Conservation (phyloP, 495 filamentous ascomycete genomes). For the Bombardia bombarda region DNA sequence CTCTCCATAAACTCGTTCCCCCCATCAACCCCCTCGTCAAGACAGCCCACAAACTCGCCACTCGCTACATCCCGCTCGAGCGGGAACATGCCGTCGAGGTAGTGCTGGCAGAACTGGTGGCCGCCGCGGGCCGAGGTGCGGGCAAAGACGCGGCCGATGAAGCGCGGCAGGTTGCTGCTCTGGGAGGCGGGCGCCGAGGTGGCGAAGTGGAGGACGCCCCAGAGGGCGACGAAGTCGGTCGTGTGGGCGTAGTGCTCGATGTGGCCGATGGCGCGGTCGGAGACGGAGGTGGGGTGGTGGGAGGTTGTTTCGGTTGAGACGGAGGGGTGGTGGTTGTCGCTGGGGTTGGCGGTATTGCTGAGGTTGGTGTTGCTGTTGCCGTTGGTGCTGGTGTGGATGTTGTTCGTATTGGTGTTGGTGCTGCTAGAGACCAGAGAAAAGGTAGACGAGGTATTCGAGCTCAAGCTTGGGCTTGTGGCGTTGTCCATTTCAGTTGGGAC, state of each 20-base stretch:
- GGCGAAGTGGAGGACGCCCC: conserved; percentile 66
- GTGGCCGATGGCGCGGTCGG: conserved; percentile 50
- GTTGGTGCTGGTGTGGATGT: background rate
- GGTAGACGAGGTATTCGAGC: background rate
- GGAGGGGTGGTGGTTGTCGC: background rate
- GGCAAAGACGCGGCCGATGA: conserved; percentile 70
- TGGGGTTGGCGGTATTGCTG: background rate
- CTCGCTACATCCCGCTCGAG: conserved; percentile 24
- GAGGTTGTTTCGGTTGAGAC: conserved; percentile 10
- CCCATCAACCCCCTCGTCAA: too few relatives aligned
- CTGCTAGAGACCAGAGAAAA: background rate
- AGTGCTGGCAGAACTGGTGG: conserved; percentile 76
- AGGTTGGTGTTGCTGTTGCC: background rate
- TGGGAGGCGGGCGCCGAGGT: conserved; percentile 26
- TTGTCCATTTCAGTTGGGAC: too few relatives aligned
- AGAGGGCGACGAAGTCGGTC: conserved; percentile 65
- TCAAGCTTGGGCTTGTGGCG: too few relatives aligned
- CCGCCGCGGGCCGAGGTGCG: conserved; percentile 50
- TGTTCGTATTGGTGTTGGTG: background rate
- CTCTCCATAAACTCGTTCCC: conserved; percentile 52
- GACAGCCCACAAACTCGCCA: conserved; percentile 24
- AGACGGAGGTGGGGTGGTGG: conserved; percentile 12
- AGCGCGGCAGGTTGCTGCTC: conserved; percentile 50
- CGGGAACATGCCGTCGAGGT: conserved; percentile 73
- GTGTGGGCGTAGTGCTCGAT: conserved; percentile 84